These are phyloP conservation scores for Wickerhamomyces bovis DNA, from an alignment of 805 yeast genomes.

Conservation along the genomic window DNA sequence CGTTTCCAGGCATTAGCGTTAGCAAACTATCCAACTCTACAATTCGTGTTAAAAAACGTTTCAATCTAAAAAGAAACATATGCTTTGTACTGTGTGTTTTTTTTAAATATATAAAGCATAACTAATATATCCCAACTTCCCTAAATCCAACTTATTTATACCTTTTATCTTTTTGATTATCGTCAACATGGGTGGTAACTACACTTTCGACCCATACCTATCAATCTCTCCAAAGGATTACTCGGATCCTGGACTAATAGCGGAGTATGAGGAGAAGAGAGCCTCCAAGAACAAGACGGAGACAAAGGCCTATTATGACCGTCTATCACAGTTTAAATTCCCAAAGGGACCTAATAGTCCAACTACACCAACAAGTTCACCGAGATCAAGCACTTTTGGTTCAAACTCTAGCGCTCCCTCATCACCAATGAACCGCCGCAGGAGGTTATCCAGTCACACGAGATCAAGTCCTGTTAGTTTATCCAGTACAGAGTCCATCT, in stretches of 20 bases:
- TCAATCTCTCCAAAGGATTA: neutral
- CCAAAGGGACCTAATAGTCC: slow-evolving; percentile 3
- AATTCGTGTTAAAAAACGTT: too few species aligned
- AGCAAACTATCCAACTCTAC: neutral
- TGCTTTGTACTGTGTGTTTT: too few species aligned
- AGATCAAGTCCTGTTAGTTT: slow-evolving; percentile 9
- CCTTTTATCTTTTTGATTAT: too few species aligned
- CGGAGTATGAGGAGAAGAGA: neutral
- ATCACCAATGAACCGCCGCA: neutral
- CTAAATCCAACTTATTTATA: too few species aligned
- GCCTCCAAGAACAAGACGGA: neutral
- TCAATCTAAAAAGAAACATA: too few species aligned
- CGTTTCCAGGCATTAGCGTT: neutral
- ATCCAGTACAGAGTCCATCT: slow-evolving; percentile 13
- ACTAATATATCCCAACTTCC: too few species aligned
- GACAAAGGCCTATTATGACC: slow-evolving; percentile 1
- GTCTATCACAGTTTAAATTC: slow-evolving; percentile 10
- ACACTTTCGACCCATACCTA: neutral
- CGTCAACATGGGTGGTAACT: neutral
- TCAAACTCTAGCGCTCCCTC: neutral
- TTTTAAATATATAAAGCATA: too few species aligned
- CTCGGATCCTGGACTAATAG: neutral
- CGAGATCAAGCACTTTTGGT: neutral
- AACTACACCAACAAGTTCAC: neutral
- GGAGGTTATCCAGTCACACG: slow-evolving; percentile 4